A percentile compares a stretch with the other conserved stretches of the same genome.
phyloP scores from a whole-genome alignment of 768 basidiomycete species.

The Tylopilus plumbeoviolaceoides region DNA sequence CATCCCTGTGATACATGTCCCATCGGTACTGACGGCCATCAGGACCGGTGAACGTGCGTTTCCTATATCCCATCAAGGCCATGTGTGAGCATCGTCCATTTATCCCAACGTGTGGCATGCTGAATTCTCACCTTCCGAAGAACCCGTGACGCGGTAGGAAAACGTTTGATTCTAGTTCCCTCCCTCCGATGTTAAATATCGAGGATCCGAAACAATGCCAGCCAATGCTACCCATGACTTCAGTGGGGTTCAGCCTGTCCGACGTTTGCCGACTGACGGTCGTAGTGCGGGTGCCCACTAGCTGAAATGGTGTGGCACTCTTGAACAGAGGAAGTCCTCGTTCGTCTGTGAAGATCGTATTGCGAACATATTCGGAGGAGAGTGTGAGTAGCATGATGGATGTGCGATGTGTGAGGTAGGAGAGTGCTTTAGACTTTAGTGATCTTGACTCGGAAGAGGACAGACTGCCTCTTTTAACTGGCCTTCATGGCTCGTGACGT shows the following conservation, averaged over 20 bases:
- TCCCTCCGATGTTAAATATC: constrained; percentile 27
- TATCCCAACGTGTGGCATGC: neutral
- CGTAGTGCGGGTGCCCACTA: constrained; percentile 13
- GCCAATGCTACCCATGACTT: constrained; percentile 30
- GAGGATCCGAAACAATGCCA: constrained; percentile 31
- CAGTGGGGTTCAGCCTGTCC: constrained; percentile 13
- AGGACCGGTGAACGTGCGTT: constrained; percentile 28
- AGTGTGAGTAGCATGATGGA: constrained; percentile 23
- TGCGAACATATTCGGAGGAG: constrained; percentile 22
- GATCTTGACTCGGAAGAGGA: too few relatives aligned
- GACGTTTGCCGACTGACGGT: constrained; percentile 15
- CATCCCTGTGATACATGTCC: constrained; percentile 15
- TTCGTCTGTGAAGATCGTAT: constrained; percentile 29
- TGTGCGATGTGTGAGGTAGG: neutral
- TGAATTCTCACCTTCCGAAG: constrained; percentile 9
- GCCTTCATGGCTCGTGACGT: neutral
- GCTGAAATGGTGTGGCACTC: constrained; percentile 21
- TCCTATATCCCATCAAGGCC: constrained; percentile 3
- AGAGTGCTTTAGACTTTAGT: neutral
- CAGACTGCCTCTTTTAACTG: neutral
- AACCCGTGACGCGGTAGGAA: constrained; percentile 24
- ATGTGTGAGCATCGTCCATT: neutral
- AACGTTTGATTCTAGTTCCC: constrained; percentile 19
- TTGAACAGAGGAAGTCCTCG: constrained; percentile 24
- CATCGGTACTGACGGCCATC: constrained; percentile 34